A percentile compares a stretch with the other conserved stretches of the same genome.
Evolutionary conservation across 164 flowering plant species (phyloP).

Genomic region (Tinospora cordifolia): DNA sequence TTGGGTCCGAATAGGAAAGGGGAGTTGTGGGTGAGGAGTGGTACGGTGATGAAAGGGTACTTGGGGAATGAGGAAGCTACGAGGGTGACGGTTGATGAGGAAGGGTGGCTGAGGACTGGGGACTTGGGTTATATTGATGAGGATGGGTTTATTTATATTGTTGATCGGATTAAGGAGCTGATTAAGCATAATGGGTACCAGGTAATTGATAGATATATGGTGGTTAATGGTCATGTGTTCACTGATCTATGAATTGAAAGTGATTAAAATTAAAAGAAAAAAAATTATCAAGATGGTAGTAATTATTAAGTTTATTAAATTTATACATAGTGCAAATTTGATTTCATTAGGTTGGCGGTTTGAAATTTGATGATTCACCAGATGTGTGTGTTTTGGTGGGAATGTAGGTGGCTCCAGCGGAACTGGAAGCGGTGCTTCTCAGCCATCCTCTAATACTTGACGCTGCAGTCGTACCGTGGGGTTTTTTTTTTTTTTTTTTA

Average conservation of each 20-base stretch:
- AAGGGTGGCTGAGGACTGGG: conserved; percentile 70
- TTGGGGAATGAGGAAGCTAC: conserved; percentile 55
- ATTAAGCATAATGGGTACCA: conserved; percentile 79
- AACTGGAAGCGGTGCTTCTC: conserved; percentile 55
- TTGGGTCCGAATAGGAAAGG: conserved; percentile 42
- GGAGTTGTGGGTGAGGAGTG: conserved; percentile 62
- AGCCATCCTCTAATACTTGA: conserved; percentile 51
- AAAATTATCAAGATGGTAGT: too few species aligned
- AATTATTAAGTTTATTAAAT: too few species aligned
- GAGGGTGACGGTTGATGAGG: conserved; percentile 27
- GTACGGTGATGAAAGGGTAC: conserved; percentile 59
- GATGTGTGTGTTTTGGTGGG: not conserved
- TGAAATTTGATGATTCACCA: too few species aligned
- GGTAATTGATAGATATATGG: conserved; percentile 20
- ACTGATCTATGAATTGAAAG: too few species aligned
- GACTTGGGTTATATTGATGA: conserved; percentile 63
- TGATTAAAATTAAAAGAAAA: too few species aligned
- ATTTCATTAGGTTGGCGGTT: too few species aligned
- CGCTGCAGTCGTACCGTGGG: conserved; percentile 69
- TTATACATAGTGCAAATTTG: too few species aligned
- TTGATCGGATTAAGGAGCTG: conserved; percentile 71
- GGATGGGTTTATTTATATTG: conserved; percentile 51
- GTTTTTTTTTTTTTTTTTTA: too few species aligned
- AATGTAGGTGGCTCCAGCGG: conserved; percentile 71
- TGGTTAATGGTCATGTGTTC: too few species aligned